These are phyloP conservation scores for Aspergillus fischeri DNA, from an alignment of 2,329 filamentous ascomycete species.

Conservation along the genomic window DNA sequence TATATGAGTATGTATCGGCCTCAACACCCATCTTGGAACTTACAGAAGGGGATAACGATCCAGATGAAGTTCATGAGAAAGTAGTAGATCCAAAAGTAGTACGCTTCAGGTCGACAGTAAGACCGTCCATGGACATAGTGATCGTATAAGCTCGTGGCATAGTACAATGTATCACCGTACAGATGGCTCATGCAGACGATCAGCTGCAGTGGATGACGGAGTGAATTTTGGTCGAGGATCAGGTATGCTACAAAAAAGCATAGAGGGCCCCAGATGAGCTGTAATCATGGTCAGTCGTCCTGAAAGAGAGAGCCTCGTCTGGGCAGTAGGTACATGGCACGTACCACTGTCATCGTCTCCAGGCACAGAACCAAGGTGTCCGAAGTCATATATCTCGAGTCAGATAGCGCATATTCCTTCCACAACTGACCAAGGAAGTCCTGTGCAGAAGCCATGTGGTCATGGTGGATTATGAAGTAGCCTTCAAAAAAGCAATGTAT, in stretches of 20 bases:
- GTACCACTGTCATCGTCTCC: constrained; percentile 74
- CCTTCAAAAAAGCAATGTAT: constrained; percentile 82
- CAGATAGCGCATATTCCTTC: constrained; percentile 87
- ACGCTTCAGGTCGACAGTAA: constrained; percentile 59
- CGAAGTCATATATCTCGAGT: constrained; percentile 79
- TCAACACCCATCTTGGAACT: constrained; percentile 24
- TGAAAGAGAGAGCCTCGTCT: neutral
- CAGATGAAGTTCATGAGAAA: constrained; percentile 64
- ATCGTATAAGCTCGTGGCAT: constrained; percentile 60
- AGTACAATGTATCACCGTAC: constrained; percentile 62
- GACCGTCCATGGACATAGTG: constrained; percentile 50
- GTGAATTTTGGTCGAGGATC: constrained; percentile 51
- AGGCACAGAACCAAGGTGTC: constrained; percentile 84
- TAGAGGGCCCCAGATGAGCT: constrained; percentile 60
- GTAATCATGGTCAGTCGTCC: constrained; percentile 4
- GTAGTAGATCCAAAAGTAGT: constrained; percentile 65
- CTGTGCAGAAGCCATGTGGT: constrained; percentile 61
- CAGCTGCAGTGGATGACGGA: constrained; percentile 57
- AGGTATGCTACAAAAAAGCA: constrained; percentile 55
- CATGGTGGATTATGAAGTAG: constrained; percentile 72
- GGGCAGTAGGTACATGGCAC: constrained; percentile 23
- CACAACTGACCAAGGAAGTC: constrained; percentile 78
- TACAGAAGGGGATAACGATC: constrained; percentile 58
- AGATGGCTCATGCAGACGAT: constrained; percentile 61
- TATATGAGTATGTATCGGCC: constrained; percentile 1